These are phyloP conservation scores for Pleurotus sapidus DNA, from an alignment of 768 basidiomycete species.

Conservation along the genomic window DNA sequence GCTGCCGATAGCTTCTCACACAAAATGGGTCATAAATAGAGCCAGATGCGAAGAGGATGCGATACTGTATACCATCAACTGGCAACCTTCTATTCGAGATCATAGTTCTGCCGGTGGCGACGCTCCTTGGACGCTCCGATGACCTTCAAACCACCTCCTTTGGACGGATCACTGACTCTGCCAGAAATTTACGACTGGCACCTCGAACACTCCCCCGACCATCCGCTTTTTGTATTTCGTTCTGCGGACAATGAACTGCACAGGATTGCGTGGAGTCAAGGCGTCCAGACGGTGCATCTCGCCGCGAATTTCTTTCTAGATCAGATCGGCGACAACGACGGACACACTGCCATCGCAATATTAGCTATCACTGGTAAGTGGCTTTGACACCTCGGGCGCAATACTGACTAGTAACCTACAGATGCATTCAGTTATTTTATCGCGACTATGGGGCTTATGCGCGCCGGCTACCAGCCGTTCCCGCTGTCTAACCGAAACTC, in stretches of 20 bases:
- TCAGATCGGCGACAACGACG: too few species aligned
- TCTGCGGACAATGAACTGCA: constrained; percentile 10
- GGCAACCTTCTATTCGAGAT: too few species aligned
- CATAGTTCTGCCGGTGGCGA: too few species aligned
- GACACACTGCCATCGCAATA: too few species aligned
- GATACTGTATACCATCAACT: too few species aligned
- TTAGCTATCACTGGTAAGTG: too few species aligned
- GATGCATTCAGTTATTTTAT: constrained; percentile 33
- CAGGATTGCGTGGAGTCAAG: constrained; percentile 21
- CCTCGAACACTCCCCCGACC: background rate
- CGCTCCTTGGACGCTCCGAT: background rate
- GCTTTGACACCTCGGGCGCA: too few species aligned
- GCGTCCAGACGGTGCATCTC: constrained; percentile 19
- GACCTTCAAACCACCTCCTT: constrained; percentile 13
- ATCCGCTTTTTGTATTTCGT: constrained; percentile 12
- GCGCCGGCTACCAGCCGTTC: constrained; percentile 32
- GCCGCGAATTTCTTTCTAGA: constrained; percentile 16
- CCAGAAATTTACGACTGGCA: constrained; percentile 3
- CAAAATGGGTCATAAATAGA: too few species aligned
- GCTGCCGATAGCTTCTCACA: too few species aligned
- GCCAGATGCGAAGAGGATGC: too few species aligned
- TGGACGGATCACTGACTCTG: background rate
- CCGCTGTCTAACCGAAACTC: constrained; percentile 40
- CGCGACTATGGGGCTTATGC: constrained; percentile 24
- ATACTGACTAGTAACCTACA: too few species aligned